These are phyloP conservation scores for Schrenkiella parvula DNA, from an alignment of 345 rosid genomes.

Conservation along the genomic window DNA sequence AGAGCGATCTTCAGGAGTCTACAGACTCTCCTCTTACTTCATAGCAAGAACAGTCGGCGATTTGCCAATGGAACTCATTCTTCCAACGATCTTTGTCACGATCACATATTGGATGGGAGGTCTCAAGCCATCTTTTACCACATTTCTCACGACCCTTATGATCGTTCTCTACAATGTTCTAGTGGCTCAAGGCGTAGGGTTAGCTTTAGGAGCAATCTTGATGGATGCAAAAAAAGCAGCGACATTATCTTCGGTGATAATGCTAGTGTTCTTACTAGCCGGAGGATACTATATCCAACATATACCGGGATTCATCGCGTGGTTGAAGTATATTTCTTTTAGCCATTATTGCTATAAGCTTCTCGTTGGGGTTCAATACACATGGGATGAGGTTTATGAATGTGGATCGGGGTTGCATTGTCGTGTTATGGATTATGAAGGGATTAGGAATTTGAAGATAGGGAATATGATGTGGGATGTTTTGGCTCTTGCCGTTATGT, in stretches of 20 bases:
- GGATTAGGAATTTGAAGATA: constrained; percentile 44
- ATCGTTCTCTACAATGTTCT: constrained; percentile 71
- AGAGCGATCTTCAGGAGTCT: constrained; percentile 88
- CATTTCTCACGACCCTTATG: constrained; percentile 62
- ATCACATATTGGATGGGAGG: constrained; percentile 96
- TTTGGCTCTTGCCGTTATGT: constrained; percentile 61
- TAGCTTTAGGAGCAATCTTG: constrained; percentile 79
- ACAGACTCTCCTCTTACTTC: constrained; percentile 84
- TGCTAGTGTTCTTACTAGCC: constrained; percentile 74
- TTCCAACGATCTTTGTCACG: constrained; percentile 72
- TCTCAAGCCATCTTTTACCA: constrained; percentile 64
- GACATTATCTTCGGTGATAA: constrained; percentile 72
- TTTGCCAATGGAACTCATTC: constrained; percentile 93
- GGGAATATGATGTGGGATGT: constrained; percentile 56
- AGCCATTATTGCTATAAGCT: constrained; percentile 87
- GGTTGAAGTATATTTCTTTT: constrained; percentile 85
- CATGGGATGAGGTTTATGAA: constrained; percentile 49
- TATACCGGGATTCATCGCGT: constrained; percentile 71
- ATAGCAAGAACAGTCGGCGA: constrained; percentile 74
- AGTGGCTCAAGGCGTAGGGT: constrained; percentile 82
- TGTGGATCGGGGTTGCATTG: constrained; percentile 57
- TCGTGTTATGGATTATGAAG: constrained; percentile 72
- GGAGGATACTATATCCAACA: constrained; percentile 94
- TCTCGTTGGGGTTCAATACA: constrained; percentile 74
- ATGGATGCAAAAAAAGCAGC: constrained; percentile 86